Evolutionary conservation across 2,329 filamentous ascomycete genomes (phyloP).

Genomic region (Penicillium verrucosum): DNA sequence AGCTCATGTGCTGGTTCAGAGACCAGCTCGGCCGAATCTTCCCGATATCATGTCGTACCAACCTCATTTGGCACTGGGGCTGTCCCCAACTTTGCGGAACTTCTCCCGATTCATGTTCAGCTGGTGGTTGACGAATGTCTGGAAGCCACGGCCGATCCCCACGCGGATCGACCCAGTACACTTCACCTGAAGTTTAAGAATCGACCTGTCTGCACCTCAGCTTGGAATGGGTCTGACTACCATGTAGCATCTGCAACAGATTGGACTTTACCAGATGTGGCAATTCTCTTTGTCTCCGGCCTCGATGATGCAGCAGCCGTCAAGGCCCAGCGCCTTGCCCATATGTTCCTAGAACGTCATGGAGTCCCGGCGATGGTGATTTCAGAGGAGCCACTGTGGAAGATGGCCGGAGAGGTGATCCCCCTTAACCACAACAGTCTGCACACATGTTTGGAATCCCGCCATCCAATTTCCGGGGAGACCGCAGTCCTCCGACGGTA

Average conservation of each 20-base stretch:
- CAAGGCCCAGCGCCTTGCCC: conserved; percentile 34
- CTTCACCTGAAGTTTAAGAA: conserved; percentile 42
- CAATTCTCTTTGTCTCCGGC: conserved; percentile 44
- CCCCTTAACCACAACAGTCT: conserved; percentile 41
- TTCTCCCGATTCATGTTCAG: conserved; percentile 48
- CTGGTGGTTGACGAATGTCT: conserved; percentile 49
- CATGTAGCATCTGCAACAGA: conserved; percentile 37
- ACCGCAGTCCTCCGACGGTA: conserved; percentile 36
- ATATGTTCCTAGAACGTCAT: conserved; percentile 44
- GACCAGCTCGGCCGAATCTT: conserved; percentile 39
- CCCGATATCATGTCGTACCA: conserved; percentile 49
- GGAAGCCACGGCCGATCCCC: conserved; percentile 29
- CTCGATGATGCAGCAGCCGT: conserved; percentile 29
- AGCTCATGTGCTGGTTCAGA: conserved; percentile 34
- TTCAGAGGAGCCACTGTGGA: conserved; percentile 44
- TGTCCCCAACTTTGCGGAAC: conserved; percentile 47
- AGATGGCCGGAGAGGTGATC: conserved; percentile 31
- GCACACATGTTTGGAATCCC: conserved; percentile 45
- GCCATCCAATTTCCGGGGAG: conserved; percentile 33
- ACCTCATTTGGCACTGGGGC: conserved; percentile 47
- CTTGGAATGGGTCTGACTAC: conserved; percentile 38
- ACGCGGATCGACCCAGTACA: conserved; percentile 27
- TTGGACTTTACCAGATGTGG: conserved; percentile 47
- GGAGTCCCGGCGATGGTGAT: conserved; percentile 45
- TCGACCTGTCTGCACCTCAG: conserved; percentile 37